These are phyloP conservation scores for Bonia amplexicaulis DNA, from an alignment of 176 grass and related monocot genomes.

Conservation along the genomic window DNA sequence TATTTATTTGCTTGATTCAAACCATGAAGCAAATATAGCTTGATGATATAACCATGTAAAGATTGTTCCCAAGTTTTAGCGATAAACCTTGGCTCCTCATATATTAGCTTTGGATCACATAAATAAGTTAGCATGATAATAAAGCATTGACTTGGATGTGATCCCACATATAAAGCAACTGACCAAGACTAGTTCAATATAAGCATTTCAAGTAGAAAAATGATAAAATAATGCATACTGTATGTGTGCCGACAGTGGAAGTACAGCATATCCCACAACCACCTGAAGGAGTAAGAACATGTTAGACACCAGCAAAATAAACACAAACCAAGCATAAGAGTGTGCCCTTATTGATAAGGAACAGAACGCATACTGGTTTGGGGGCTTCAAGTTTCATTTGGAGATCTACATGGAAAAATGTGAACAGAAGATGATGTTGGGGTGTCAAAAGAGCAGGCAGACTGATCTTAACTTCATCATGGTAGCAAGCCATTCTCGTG, in stretches of 20 bases:
- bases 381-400: slow-evolving; percentile 96
- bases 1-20: background rate
- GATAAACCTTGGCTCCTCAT: background rate
- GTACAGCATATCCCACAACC: slow-evolving; percentile 83
- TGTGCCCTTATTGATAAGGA: slow-evolving; percentile 26
- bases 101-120: slow-evolving; percentile 14
- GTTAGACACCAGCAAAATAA: slow-evolving; percentile 33
- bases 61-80: background rate
- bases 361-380: slow-evolving; percentile 66
- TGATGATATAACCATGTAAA: background rate
- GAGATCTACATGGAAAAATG: slow-evolving; percentile 90
- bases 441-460: slow-evolving; percentile 84
- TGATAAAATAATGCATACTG: slow-evolving; percentile 63
- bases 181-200: background rate
- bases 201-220: slow-evolving; percentile 10
- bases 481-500: slow-evolving; percentile 80
- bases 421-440: slow-evolving; percentile 97
- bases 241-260: slow-evolving; percentile 85
- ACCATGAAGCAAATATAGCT: slow-evolving; percentile 5
- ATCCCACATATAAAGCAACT: background rate
- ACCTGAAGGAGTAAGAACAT: slow-evolving; percentile 49
- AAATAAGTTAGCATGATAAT: slow-evolving; percentile 11
- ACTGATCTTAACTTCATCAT: slow-evolving; percentile 96
- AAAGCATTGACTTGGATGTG: slow-evolving; percentile 14
- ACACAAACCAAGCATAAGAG: slow-evolving; percentile 5